A percentile compares a stretch with the other conserved stretches of the same genome.
Conservation (phyloP, 768 basidiomycete species). For the Trichaptum fuscoviolaceum region DNA sequence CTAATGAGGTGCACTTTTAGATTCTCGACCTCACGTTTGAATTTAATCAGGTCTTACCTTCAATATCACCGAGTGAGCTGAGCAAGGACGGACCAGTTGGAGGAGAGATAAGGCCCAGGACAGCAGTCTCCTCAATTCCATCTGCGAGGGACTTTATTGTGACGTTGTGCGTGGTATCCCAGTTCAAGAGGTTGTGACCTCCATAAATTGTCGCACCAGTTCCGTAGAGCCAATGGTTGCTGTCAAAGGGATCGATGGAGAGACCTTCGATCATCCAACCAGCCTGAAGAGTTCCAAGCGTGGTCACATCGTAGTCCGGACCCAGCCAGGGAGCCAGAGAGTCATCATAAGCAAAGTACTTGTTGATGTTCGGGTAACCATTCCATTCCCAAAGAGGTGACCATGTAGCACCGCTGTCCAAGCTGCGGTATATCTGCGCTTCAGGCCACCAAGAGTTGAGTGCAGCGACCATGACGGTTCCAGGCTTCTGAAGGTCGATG, state of each 20-base stretch:
- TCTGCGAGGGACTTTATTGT: conserved; percentile 55
- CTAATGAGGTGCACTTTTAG: conserved; percentile 20
- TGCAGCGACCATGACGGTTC: conserved; percentile 64
- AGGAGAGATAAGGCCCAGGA: conserved; percentile 54
- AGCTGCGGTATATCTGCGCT: conserved; percentile 59
- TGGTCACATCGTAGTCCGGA: conserved; percentile 39
- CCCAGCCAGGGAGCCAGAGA: conserved; percentile 58
- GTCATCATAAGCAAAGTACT: conserved; percentile 50
- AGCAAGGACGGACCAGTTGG: conserved; percentile 53
- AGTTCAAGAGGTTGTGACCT: conserved; percentile 49
- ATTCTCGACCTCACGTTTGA: neutral
- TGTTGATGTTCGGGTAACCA: conserved; percentile 18
- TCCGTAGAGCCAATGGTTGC: conserved; percentile 67
- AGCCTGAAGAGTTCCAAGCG: conserved; percentile 42
- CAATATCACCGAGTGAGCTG: conserved; percentile 51
- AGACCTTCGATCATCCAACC: conserved; percentile 75
- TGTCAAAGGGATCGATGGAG: conserved; percentile 61
- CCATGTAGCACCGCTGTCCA: conserved; percentile 55
- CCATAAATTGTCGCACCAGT: conserved; percentile 63
- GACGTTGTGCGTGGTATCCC: conserved; percentile 57
- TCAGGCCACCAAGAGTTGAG: conserved; percentile 64
- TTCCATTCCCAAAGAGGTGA: conserved; percentile 42
- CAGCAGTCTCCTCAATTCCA: conserved; percentile 60
- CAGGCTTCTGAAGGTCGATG: conserved; percentile 55
- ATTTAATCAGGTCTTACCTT: conserved; percentile 30